A percentile compares a stretch with the other conserved stretches of the same genome.
Evolutionary conservation across 2,329 filamentous ascomycete species (phyloP).

Genomic region (Ceratocystiopsis minuta): DNA sequence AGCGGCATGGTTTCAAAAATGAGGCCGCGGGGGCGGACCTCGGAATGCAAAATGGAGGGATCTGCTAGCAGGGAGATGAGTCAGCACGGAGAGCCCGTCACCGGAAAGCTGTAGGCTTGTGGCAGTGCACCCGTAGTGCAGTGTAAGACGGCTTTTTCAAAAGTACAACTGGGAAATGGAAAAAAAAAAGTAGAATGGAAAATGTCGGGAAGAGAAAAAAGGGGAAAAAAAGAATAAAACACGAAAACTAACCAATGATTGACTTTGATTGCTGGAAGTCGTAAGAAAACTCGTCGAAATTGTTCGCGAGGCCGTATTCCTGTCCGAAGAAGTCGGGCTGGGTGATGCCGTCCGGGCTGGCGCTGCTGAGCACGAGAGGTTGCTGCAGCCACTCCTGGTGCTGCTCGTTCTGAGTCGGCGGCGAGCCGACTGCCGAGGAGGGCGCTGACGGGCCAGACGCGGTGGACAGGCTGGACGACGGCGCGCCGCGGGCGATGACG

Average conservation of each 20-base stretch:
- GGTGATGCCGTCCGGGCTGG: conserved; percentile 46
- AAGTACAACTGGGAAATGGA: conserved; percentile 9
- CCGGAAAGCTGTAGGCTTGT: not conserved
- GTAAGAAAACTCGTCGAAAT: conserved; percentile 33
- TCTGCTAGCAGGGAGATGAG: conserved; percentile 28
- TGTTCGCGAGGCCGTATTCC: conserved; percentile 31
- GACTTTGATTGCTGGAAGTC: conserved; percentile 30
- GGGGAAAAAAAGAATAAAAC: conserved; percentile 15
- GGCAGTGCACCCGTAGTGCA: not conserved
- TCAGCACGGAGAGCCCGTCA: conserved; percentile 16
- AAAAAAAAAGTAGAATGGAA: conserved; percentile 15
- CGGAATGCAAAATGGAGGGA: conserved; percentile 37
- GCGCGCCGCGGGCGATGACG: conserved; percentile 25
- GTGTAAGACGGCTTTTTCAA: conserved; percentile 17
- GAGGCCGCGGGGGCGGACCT: conserved; percentile 21
- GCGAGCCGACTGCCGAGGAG: conserved; percentile 50
- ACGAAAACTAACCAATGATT: conserved; percentile 40
- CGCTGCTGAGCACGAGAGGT: conserved; percentile 21
- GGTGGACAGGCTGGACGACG: conserved; percentile 41
- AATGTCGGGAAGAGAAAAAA: conserved; percentile 3
- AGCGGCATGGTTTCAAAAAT: too few species aligned
- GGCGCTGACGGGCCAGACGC: conserved; percentile 44
- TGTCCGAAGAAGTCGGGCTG: conserved; percentile 34
- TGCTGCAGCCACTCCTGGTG: conserved; percentile 12
- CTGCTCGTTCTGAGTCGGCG: conserved; percentile 42